Evolutionary conservation across 257 asterid species (phyloP), one percentile per base, ranked within the genome.

Genomic region (Plantago elongata): DNA sequence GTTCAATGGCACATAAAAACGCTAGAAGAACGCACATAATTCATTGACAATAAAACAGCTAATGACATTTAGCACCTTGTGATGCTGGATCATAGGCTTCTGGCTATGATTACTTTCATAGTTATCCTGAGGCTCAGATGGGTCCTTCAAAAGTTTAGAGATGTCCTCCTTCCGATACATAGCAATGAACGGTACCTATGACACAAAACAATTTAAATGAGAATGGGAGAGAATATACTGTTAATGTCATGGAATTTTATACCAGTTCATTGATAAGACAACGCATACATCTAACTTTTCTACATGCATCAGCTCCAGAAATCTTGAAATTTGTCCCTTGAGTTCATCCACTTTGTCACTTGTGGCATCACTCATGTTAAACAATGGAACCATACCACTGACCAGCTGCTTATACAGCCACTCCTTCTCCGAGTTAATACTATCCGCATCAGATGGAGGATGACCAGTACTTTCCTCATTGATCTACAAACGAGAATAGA

Each of bases 131-230:
- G 79, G 74, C 74, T 77, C 84, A 67, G 72, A 80, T 63, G 85
- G 84, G 63, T 86, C 91, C 77, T 83, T 87, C 13, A 93, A 72
- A 37, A 93, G 84, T 81, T 89, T 83, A 71, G 81, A 66, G 69
- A 89, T 82, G 64, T 93, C 95, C 75, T 93, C 99, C 73, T 82
- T 93, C 67, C 99, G 84, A 61, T 93, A 93, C 94, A 93, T 93
- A 15, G 97, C 91, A 71, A 89, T 87, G 68, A 84, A 93, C 0
- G 94, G 95, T 69, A 89, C 85, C 99, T 92, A 68, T 16, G 65
- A 54, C 38, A 66, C 14, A 61, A 42, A 62, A 62, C 63, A 68
- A 65, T 37, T 62, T 40, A 63, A 63, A 27, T 44, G 38, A 38
- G 13, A 57, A 40, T 37, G 22, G 63, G 56, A 56, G 44, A 62